phyloP scores from a whole-genome alignment of 345 rosid genomes.

The Citropsis articulata region DNA sequence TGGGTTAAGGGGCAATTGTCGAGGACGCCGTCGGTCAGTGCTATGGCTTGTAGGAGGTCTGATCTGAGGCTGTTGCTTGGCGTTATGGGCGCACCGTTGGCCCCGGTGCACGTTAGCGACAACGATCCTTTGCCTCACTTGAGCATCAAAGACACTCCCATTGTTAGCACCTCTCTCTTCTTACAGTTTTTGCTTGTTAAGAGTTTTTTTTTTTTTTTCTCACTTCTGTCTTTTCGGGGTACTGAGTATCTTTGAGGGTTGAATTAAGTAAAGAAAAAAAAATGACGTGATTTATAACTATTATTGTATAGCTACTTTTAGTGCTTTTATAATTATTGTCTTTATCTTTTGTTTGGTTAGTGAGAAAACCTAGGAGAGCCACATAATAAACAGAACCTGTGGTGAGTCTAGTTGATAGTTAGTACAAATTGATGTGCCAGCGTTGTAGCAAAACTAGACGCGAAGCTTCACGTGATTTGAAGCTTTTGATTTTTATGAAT shows the following conservation, averaged over 20 bases:
- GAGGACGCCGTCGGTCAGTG: constrained; percentile 52
- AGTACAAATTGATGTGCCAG: background rate
- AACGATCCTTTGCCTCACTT: constrained; percentile 82
- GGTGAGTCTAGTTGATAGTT: background rate
- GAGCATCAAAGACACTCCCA: constrained; percentile 83
- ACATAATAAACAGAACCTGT: background rate
- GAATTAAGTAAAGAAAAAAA: background rate
- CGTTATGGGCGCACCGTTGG: constrained; percentile 90
- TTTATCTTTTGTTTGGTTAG: constrained; percentile 12
- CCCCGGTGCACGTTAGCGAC: constrained; percentile 69
- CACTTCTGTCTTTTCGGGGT: background rate
- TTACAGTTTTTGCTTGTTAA: background rate
- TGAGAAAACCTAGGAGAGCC: constrained; percentile 16
- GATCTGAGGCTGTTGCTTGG: constrained; percentile 85
- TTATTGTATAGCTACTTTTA: background rate
- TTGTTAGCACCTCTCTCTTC: constrained; percentile 43
- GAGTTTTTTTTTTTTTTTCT: background rate
- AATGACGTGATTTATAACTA: constrained; percentile 2
- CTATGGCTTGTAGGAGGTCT: constrained; percentile 48
- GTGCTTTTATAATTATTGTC: background rate
- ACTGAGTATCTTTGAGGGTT: background rate
- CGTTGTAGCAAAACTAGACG: constrained; percentile 1
- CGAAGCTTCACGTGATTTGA: constrained; percentile 6
- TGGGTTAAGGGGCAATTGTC: constrained; percentile 83
- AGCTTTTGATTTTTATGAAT: constrained; percentile 4